A percentile compares a stretch with the other conserved stretches of the same genome.
Conservation (phyloP, 306 rosid species). For the Medicago ruthenica region DNA sequence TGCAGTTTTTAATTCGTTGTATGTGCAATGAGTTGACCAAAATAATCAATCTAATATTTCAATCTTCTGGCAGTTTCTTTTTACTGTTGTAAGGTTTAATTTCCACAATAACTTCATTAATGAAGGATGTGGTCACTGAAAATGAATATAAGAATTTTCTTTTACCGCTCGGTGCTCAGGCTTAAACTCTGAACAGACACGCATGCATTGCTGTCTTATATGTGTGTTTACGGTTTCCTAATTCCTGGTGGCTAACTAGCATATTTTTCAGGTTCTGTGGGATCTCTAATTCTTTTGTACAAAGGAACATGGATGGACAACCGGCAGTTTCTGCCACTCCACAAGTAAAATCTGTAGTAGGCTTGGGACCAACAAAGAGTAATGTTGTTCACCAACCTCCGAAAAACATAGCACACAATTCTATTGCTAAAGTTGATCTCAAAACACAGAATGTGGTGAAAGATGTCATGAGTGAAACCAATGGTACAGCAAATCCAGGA, state of each 20-base stretch:
- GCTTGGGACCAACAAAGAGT: slow-evolving; percentile 50
- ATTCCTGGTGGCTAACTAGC: slow-evolving; percentile 35
- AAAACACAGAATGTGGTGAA: slow-evolving; percentile 55
- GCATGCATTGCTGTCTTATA: background rate
- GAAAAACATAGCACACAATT: slow-evolving; percentile 46
- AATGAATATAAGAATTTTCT: slow-evolving; percentile 19
- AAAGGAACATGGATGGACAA: slow-evolving; percentile 57
- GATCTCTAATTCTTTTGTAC: slow-evolving; percentile 73
- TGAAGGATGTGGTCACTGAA: slow-evolving; percentile 1
- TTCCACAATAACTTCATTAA: slow-evolving; percentile 4
- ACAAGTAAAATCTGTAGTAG: slow-evolving; percentile 49
- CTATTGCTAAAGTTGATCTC: slow-evolving; percentile 51
- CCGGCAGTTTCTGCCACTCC: slow-evolving; percentile 50
- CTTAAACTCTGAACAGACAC: background rate
- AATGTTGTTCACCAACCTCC: slow-evolving; percentile 41
- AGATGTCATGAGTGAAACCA: slow-evolving; percentile 68
- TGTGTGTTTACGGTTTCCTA: slow-evolving; percentile 27
- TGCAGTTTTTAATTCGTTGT: background rate
- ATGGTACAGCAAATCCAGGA: slow-evolving; percentile 53
- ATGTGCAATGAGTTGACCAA: slow-evolving; percentile 11
- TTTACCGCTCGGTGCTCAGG: background rate
- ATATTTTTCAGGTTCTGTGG: slow-evolving; percentile 76
- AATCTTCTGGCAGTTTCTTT: slow-evolving; percentile 7
- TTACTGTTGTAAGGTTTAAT: slow-evolving; percentile 5
- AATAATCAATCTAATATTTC: slow-evolving; percentile 24